A percentile compares a stretch with the other conserved stretches of the same genome.
Conservation (phyloP, 2,329 filamentous ascomycete species). For the Clonostachys rhizophaga region DNA sequence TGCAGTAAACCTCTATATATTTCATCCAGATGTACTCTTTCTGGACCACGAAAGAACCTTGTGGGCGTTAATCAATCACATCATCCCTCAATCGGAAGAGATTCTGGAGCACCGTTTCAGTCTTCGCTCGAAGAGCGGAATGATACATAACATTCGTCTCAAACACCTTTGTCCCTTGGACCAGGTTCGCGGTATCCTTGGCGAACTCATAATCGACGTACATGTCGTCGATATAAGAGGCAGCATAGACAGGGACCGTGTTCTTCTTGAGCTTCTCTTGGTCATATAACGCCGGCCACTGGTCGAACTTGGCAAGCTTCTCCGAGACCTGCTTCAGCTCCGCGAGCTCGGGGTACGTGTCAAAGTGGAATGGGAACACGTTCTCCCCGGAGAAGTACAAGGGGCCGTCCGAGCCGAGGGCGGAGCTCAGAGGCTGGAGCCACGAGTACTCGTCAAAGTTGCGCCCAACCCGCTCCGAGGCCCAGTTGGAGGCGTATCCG, state of each 20-base stretch:
- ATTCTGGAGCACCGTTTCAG: conserved; percentile 71
- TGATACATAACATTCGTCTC: conserved; percentile 88
- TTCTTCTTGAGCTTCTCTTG: conserved; percentile 68
- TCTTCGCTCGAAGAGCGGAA: conserved; percentile 68
- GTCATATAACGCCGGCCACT: conserved; percentile 78
- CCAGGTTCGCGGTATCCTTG: conserved; percentile 66
- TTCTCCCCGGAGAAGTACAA: conserved; percentile 89
- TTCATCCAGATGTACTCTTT: too few relatives aligned
- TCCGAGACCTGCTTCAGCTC: conserved; percentile 65
- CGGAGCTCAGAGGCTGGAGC: conserved; percentile 30
- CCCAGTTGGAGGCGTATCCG: conserved; percentile 65
- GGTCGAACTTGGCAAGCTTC: conserved; percentile 59
- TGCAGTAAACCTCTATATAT: too few relatives aligned
- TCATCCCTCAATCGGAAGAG: conserved; percentile 75
- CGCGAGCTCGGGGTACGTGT: conserved; percentile 72
- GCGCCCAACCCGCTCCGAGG: conserved; percentile 61
- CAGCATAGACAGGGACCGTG: conserved; percentile 80
- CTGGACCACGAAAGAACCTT: too few relatives aligned
- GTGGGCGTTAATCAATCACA: conserved; percentile 40
- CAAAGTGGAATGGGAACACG: conserved; percentile 83
- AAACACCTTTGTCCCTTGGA: conserved; percentile 74
- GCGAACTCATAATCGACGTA: conserved; percentile 80
- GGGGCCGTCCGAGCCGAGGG: conserved; percentile 33
- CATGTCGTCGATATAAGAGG: conserved; percentile 83
- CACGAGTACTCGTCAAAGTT: conserved; percentile 41